These are phyloP conservation scores for Cryoendolithus antarcticus DNA, from an alignment of 2,329 filamentous ascomycete genomes.

Conservation along the genomic window DNA sequence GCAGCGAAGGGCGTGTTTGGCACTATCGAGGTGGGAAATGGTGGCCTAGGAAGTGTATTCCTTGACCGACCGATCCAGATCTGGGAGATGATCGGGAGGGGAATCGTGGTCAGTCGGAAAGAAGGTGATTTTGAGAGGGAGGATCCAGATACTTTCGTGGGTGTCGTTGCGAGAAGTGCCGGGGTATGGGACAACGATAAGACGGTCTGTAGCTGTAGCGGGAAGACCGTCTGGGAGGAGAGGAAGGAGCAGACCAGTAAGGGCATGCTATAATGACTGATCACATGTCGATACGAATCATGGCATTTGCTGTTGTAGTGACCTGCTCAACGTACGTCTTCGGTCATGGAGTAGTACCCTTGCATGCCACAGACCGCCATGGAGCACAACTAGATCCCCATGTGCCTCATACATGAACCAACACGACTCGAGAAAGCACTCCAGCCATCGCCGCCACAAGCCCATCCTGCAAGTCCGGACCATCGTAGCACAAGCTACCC, in stretches of 20 bases:
- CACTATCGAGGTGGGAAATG: constrained; percentile 58
- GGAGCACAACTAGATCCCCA: too few species aligned
- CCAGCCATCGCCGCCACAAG: too few species aligned
- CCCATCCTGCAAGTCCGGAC: too few species aligned
- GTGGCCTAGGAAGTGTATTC: constrained; percentile 69
- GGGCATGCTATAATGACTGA: constrained; percentile 56
- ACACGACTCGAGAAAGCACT: too few species aligned
- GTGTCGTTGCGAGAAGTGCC: constrained; percentile 87
- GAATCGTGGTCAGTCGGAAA: constrained; percentile 69
- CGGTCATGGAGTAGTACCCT: too few species aligned
- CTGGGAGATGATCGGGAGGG: constrained; percentile 92
- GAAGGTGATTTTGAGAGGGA: constrained; percentile 45
- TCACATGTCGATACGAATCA: too few species aligned
- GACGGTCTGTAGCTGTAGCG: constrained; percentile 93
- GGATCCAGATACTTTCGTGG: constrained; percentile 74
- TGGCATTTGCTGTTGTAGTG: too few species aligned
- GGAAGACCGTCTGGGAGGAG: constrained; percentile 98
- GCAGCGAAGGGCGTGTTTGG: constrained; percentile 56
- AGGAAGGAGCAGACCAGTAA: constrained; percentile 76
- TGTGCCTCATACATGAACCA: too few species aligned
- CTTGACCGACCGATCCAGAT: constrained; percentile 72
- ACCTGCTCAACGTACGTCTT: too few species aligned
- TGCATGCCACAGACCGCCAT: too few species aligned
- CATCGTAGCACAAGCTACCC: too few species aligned
- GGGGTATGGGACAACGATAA: constrained; percentile 99